phyloP scores from a whole-genome alignment of 2,329 filamentous ascomycete species.

The Coniochaeta hoffmannii region DNA sequence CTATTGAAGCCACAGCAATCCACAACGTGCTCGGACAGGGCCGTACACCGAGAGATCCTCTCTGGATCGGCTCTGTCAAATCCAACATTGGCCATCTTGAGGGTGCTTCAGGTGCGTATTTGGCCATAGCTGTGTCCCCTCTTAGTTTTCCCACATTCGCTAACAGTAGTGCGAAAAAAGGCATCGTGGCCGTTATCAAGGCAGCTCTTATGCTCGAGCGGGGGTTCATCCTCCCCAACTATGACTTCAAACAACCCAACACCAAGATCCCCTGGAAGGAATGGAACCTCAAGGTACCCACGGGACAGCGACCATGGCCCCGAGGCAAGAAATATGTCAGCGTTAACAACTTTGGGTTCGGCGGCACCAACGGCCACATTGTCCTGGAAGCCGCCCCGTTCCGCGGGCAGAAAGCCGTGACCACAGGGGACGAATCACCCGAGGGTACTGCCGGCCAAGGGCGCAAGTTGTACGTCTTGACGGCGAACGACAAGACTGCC shows the following conservation, averaged over 20 bases:
- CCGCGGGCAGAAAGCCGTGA: conserved; percentile 16
- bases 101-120: conserved; percentile 29
- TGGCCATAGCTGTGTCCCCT: background rate
- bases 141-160: background rate
- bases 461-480: conserved; percentile 34
- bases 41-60: conserved; percentile 30
- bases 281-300: conserved; percentile 41
- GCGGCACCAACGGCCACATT: conserved; percentile 36
- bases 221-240: conserved; percentile 40
- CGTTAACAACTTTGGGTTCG: conserved; percentile 41
- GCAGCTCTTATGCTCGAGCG: conserved; percentile 42
- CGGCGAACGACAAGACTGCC: conserved; percentile 31
- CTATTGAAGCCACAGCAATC: conserved; percentile 44
- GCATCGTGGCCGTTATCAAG: conserved; percentile 46
- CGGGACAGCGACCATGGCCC: conserved; percentile 36
- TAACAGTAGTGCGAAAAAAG: conserved; percentile 14
- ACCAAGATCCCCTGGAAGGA: conserved; percentile 39
- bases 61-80: conserved; percentile 41
- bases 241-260: conserved; percentile 42
- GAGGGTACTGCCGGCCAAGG: conserved; percentile 12
- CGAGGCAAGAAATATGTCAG: conserved; percentile 41
- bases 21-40: conserved; percentile 32
- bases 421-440: conserved; percentile 17
- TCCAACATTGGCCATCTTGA: conserved; percentile 46
- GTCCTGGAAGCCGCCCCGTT: conserved; percentile 32